Evolutionary conservation across 2,329 filamentous ascomycete genomes (phyloP).

Genomic region (Elsinoe batatas): DNA sequence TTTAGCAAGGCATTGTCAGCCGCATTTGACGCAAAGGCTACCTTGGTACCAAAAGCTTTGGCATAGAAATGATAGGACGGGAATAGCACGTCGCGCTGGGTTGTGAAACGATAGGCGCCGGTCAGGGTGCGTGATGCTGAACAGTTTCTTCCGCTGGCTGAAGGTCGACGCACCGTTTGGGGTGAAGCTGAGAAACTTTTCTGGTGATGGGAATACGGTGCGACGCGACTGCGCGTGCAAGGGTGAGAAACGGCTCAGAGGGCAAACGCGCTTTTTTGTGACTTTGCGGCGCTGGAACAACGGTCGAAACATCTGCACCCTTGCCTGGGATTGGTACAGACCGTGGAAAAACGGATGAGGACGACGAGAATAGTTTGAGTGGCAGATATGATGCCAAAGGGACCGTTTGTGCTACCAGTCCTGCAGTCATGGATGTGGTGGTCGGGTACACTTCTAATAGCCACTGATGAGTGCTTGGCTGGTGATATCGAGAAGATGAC

Average conservation of each 20-base stretch:
- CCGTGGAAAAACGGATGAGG: not conserved
- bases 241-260: not conserved
- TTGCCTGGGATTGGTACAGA: not conserved
- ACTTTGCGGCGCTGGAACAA: no score
- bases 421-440: not conserved
- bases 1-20: no score
- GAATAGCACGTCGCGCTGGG: not conserved
- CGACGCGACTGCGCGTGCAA: not conserved
- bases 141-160: not conserved
- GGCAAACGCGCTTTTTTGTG: not conserved
- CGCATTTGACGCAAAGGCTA: no score
- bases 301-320: not conserved
- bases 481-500: conserved; percentile 7
- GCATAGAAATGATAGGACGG: not conserved
- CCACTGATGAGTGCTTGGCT: not conserved
- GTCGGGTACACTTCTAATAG: not conserved
- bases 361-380: not conserved
- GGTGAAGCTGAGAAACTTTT: not conserved
- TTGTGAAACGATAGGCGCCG: not conserved
- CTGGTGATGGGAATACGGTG: not conserved
- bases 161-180: not conserved
- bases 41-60: no score
- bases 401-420: not conserved
- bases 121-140: not conserved
- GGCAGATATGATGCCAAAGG: not conserved